Percentiles rank a stretch among this genome's conserved stretches.
phyloP scores from a whole-genome alignment of 495 filamentous ascomycete genomes.

The Viridothelium virens region DNA sequence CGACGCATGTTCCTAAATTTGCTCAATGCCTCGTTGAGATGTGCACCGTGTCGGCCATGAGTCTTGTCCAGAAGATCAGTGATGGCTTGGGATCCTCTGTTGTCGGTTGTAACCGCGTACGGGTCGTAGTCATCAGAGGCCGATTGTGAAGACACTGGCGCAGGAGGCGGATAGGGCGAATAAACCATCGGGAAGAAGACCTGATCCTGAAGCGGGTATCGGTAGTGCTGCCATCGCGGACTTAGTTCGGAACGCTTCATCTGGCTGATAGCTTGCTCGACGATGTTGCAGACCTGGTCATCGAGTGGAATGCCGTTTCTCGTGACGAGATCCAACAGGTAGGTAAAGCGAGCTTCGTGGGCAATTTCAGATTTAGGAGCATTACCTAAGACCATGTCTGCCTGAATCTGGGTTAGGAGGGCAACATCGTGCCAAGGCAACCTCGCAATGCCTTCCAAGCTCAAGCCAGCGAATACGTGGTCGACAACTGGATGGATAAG shows the following conservation, averaged over 20 bases:
- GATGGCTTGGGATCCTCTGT: constrained; percentile 83
- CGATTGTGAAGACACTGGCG: constrained; percentile 29
- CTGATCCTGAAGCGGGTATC: constrained; percentile 36
- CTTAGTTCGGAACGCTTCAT: constrained; percentile 51
- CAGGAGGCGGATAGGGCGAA: constrained; percentile 36
- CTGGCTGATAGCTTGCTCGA: constrained; percentile 52
- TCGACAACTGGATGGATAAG: constrained; percentile 54
- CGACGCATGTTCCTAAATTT: constrained; percentile 90
- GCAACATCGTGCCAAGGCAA: constrained; percentile 51
- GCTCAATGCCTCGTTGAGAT: constrained; percentile 70
- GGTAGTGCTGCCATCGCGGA: constrained; percentile 50
- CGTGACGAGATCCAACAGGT: constrained; percentile 51
- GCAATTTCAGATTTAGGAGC: constrained; percentile 43
- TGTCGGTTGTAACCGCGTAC: constrained; percentile 80
- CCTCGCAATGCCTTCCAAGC: constrained; percentile 49
- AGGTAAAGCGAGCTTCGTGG: constrained; percentile 52
- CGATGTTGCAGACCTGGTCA: constrained; percentile 43
- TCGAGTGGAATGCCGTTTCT: constrained; percentile 45
- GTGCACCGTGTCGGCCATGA: constrained; percentile 55
- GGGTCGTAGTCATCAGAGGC: constrained; percentile 69
- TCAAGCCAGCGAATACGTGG: constrained; percentile 53
- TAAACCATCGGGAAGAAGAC: constrained; percentile 29
- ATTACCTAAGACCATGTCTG: constrained; percentile 49
- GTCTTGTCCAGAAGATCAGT: constrained; percentile 74
- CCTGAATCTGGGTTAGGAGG: constrained; percentile 57